Percentiles rank a stretch among this genome's conserved stretches.
These are phyloP conservation scores for Neofusicoccum parvum DNA, from an alignment of 2,329 filamentous ascomycete genomes.

Conservation along the genomic window DNA sequence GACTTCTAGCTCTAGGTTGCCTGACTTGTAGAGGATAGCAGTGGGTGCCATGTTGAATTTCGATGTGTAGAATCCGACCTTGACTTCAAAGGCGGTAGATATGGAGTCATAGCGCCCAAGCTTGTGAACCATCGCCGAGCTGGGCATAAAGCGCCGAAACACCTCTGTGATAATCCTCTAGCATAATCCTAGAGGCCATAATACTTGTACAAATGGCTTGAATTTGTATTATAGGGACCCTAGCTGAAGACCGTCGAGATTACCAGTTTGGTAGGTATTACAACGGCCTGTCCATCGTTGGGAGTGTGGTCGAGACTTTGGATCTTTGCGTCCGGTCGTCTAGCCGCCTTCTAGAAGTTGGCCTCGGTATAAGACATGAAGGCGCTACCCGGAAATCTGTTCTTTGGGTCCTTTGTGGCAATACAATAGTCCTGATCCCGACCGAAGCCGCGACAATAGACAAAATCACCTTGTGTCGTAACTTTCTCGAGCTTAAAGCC, in stretches of 20 bases:
- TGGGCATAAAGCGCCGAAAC: slow-evolving; percentile 56
- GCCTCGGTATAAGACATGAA: neutral
- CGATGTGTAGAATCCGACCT: slow-evolving; percentile 48
- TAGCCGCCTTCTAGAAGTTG: neutral
- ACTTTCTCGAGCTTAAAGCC: no score
- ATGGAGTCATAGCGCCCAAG: slow-evolving; percentile 51
- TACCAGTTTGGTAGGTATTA: slow-evolving; percentile 25
- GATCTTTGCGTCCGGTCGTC: neutral
- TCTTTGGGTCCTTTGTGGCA: slow-evolving; percentile 29
- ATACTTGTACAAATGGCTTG: slow-evolving; percentile 35
- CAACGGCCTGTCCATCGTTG: slow-evolving; percentile 48
- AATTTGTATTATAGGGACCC: no score
- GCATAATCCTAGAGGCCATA: neutral
- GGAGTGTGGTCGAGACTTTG: slow-evolving; percentile 32
- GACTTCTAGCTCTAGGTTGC: slow-evolving; percentile 37
- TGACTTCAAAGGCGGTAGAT: slow-evolving; percentile 37
- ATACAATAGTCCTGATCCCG: slow-evolving; percentile 58
- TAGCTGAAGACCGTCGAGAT: no score
- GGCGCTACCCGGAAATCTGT: neutral
- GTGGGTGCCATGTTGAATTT: slow-evolving; percentile 52
- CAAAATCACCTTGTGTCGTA: slow-evolving; percentile 30
- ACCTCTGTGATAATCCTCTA: neutral
- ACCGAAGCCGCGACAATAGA: slow-evolving; percentile 63
- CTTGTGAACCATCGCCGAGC: slow-evolving; percentile 53
- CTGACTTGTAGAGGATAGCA: slow-evolving; percentile 43